phyloP scores from a whole-genome alignment of 2,329 filamentous ascomycete genomes.

The Colletotrichum scovillei region DNA sequence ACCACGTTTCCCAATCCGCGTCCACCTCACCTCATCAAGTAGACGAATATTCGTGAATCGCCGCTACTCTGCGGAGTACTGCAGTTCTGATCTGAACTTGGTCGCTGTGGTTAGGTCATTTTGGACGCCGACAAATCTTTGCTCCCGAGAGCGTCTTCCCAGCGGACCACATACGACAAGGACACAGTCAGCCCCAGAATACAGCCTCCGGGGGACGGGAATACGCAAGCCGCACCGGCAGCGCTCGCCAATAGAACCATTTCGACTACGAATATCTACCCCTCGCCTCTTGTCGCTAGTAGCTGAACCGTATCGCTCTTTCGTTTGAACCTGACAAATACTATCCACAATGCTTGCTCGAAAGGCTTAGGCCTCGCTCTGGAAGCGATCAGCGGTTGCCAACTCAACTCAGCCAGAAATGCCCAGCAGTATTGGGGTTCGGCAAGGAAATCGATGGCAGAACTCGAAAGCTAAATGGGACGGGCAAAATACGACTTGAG shows the following conservation, averaged over 20 bases:
- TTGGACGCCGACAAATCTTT: not conserved
- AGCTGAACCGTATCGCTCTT: not conserved
- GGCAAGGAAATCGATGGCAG: not conserved
- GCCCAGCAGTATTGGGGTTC: not conserved
- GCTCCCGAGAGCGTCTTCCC: not conserved
- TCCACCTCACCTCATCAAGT: not conserved
- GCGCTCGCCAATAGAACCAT: not conserved
- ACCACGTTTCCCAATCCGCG: not conserved
- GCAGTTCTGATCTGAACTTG: not conserved
- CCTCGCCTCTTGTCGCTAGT: not conserved
- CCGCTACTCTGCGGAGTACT: not conserved
- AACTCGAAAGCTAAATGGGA: not conserved
- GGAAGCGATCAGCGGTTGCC: not conserved
- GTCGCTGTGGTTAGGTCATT: not conserved
- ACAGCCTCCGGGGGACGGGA: not conserved
- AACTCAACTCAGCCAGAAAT: not conserved
- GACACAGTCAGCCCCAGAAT: not conserved
- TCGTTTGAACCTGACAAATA: not conserved
- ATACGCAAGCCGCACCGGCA: not conserved
- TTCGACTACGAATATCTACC: not conserved
- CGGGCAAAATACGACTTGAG: constrained; percentile 4
- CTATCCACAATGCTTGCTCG: not conserved
- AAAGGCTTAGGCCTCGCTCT: not conserved
- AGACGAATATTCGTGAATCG: not conserved
- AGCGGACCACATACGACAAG: not conserved